These are phyloP conservation scores for Pilasporangium apinafurcum DNA, from an alignment of 352 stramenopile genomes.

Conservation along the genomic window DNA sequence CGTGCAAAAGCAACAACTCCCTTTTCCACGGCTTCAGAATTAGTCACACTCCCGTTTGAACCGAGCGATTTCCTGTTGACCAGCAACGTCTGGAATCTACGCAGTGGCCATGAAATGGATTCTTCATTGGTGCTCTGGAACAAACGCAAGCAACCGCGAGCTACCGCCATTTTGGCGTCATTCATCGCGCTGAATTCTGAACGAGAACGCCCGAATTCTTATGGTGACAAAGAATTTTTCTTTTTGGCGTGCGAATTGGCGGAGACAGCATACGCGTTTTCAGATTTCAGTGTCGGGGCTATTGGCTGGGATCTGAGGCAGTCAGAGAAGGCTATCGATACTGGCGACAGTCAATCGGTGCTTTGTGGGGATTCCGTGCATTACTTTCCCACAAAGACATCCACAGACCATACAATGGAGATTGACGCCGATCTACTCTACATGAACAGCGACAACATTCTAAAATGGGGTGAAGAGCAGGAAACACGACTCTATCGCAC, in stretches of 20 bases:
- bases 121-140: slow-evolving; percentile 73
- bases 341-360: too few species aligned
- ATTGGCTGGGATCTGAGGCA: slow-evolving; percentile 33
- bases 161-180: slow-evolving; percentile 52
- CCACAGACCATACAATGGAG: neutral
- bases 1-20: slow-evolving; percentile 17
- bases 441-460: slow-evolving; percentile 65
- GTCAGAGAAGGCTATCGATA: too few species aligned
- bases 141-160: slow-evolving; percentile 57
- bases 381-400: slow-evolving; percentile 34
- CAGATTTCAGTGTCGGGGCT: slow-evolving; percentile 48
- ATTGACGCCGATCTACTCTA: slow-evolving; percentile 32
- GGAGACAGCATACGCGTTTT: slow-evolving; percentile 65
- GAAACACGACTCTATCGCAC: slow-evolving; percentile 43
- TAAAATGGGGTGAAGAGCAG: slow-evolving; percentile 27
- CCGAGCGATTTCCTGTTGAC: slow-evolving; percentile 48
- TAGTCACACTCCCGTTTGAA: slow-evolving; percentile 22
- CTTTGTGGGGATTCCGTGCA: slow-evolving; percentile 56
- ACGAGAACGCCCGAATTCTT: slow-evolving; percentile 35
- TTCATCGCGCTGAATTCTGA: slow-evolving; percentile 44
- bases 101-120: slow-evolving; percentile 61
- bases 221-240: slow-evolving; percentile 79
- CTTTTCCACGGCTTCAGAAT: slow-evolving; percentile 12
- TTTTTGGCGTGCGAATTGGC: slow-evolving; percentile 64
- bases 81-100: slow-evolving; percentile 63